Base-by-base conservation (phyloP, 192 early-diverging fungal species). In the Podila epicladia region DNA sequence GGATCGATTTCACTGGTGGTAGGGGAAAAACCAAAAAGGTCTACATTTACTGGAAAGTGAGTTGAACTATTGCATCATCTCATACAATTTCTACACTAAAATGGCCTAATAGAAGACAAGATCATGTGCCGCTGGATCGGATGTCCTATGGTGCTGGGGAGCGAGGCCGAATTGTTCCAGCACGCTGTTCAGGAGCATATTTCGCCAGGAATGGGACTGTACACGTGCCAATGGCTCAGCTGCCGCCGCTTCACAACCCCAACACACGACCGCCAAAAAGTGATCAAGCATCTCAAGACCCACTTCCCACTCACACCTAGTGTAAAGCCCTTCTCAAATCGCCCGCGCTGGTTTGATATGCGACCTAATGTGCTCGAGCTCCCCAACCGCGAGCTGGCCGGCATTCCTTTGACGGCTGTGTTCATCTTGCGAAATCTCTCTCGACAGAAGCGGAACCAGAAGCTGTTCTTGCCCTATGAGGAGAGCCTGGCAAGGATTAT, bases 331-430 rank as follows among this genome's bases (percentile, higher is more conserved):
- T 73, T 77, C 32, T 71, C 67, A 15, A 74, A 65, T 53, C 79
- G 58, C 24, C 76, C 28, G 15, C 74, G 45, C 31, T 77, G 68
- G 72, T 72, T 77, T 58, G 74, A 76, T 63, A 76, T 73, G 74
- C 71, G 77, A 11, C 80, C 84, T 20, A 84, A 86, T 20, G 83
- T 87, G 15, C 79, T 83, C 5, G 75, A 73, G 7, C 67, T 72
- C 26, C 65, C 64, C 5, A 59, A 59, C 32, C 75, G 84, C 5
- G 84, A 85, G 62, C 53, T 82, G 57, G 73, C 82, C 13, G 89
- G 89, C 26, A 83, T 90, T 57, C 89, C 89, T 9, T 38, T 90
- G 62, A 88, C 87, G n/a, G 86, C 89, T 13, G 86, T 87, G 2
- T 74, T 90, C 49, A 62, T 90, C 19, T 67, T 90, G 11, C 65